Base-by-base conservation (phyloP, 768 basidiomycete species). In the Nidula microcarpa region DNA sequence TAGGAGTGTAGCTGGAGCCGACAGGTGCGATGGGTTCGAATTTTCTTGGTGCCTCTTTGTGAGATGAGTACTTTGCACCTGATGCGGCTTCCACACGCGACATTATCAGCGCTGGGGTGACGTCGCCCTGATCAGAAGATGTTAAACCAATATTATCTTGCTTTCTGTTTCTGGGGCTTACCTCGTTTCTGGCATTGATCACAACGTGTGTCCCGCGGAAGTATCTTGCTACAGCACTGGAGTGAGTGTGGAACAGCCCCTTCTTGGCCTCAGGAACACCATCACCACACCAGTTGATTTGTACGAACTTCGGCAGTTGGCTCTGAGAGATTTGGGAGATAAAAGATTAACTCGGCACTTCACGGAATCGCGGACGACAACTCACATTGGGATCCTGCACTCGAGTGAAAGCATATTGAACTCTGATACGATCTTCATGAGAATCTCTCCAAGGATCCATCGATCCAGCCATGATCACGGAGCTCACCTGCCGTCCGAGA, bases 211-310 rank as follows among this genome's bases (percentile, higher is more conserved):
- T 81, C 39, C 91, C 91, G 5, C 85, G 85, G 44, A 98, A 76
- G 68, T 88, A 95, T 53, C 75, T 82, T 41, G 86, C 79, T 7
- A 98, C 89, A 1, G 92, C 80, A 44, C 80, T 79, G 6, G 93
- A 84, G 67, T 98, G 95, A 6, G 85, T 87, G 63, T 92, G 87
- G 74, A 96, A 96, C 18, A 97, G 77, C 6, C 96, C 96, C 67
- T 98, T 98, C 70, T 91, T 88, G 16, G 78, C 77, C 66, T 86
- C 92, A 10, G 96, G 96, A 1, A 98, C 96, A 53, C 96, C 96
- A 63, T 96, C 95, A 43, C 96, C 96, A 60, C 93, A 94, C 95
- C 96, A 97, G 62, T 94, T 92, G 69, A 98, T 88, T 64, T 96
- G 91, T 13, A 98, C 93, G 56, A 95, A 92, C 73, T 97, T 98